phyloP scores from a whole-genome alignment of 257 asterid species.

The Nicotiana sylvestris region DNA sequence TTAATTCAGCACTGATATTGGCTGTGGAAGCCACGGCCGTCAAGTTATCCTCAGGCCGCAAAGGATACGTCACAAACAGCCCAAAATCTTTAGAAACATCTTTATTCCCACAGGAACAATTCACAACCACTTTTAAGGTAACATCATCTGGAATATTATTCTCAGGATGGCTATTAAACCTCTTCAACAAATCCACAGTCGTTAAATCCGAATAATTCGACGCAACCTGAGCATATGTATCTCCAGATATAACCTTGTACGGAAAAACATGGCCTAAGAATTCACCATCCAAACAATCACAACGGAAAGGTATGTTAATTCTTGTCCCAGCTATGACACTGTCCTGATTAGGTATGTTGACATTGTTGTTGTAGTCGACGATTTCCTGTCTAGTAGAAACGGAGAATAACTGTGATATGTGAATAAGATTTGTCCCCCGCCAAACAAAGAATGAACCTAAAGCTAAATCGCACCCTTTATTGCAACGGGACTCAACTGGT shows the following conservation, averaged over 20 bases:
- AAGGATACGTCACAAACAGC: slow-evolving; percentile 72
- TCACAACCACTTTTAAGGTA: slow-evolving; percentile 55
- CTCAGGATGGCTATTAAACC: slow-evolving; percentile 35
- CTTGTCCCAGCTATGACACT: slow-evolving; percentile 32
- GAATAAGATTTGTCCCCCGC: slow-evolving; percentile 23
- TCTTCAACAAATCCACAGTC: slow-evolving; percentile 30
- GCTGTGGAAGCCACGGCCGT: slow-evolving; percentile 39
- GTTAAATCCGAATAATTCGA: slow-evolving; percentile 57
- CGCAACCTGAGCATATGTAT: slow-evolving; percentile 37
- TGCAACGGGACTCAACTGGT: slow-evolving; percentile 45
- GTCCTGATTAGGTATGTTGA: slow-evolving; percentile 39
- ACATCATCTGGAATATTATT: slow-evolving; percentile 42
- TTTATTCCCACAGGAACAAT: slow-evolving; percentile 76
- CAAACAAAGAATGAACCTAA: slow-evolving; percentile 57
- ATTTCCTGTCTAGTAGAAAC: slow-evolving; percentile 12
- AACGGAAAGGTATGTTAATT: slow-evolving; percentile 61
- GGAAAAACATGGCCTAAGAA: slow-evolving; percentile 48
- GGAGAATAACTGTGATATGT: slow-evolving; percentile 25
- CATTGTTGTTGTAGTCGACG: slow-evolving; percentile 33
- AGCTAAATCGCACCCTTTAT: slow-evolving; percentile 61
- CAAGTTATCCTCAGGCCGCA: slow-evolving; percentile 49
- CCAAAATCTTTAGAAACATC: slow-evolving; percentile 49
- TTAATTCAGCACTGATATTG: slow-evolving; percentile 44
- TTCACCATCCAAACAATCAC: slow-evolving; percentile 45
- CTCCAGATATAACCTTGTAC: slow-evolving; percentile 27